Base-by-base conservation (phyloP, 2,329 filamentous ascomycete species). In the Fusarium pseudograminearum region DNA sequence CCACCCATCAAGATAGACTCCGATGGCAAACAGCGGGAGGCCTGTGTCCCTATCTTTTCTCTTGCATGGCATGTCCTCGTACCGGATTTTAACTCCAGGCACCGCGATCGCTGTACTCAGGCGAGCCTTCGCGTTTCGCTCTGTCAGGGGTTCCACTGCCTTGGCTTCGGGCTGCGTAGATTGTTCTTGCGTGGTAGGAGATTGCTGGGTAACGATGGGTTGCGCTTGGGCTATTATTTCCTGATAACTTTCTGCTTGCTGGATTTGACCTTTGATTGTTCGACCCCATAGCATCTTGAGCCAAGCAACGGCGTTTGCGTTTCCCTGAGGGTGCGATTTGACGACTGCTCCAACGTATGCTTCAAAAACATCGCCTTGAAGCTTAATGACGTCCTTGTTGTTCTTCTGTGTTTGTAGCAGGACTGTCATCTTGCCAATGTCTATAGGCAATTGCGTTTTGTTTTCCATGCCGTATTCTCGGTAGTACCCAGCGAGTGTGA, bases 331-430 rank as follows among this genome's bases (percentile, higher is more conserved):
- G 72, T 93, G 87, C 2, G 90, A 89, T 4, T 93, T 81, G 34
- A 97, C 86, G 8, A 94, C 80, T 5, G 91, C 94, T 11, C 92
- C 94, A 18, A 97, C 88, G 73, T 97, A 98, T 0, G 95, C 92
- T 78, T 98, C 95, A 73, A 98, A 97, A 20, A 98, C 86, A 76
- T 98, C 95, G 11, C 91, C 94, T 58, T 92, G 84, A 12, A 93
- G 89, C 78, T 98, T 98, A 16, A 83, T 86, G 63, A 87, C 84
- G 42, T 85, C 86, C 76, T 86, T 90, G 76, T 75, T 79, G 58
- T 74, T 85, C 8, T 77, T 76, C 14, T 67, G 75, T 16, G 73
- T 73, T 22, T 67, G 70, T 11, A 76, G 74, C 8, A 73, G 53
- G 8, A 65, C 61, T 28, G 60, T 59, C 34, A 73, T 68, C 53